Conservation (phyloP, 768 basidiomycete genomes). For the Boletellus ananiceps region DNA sequence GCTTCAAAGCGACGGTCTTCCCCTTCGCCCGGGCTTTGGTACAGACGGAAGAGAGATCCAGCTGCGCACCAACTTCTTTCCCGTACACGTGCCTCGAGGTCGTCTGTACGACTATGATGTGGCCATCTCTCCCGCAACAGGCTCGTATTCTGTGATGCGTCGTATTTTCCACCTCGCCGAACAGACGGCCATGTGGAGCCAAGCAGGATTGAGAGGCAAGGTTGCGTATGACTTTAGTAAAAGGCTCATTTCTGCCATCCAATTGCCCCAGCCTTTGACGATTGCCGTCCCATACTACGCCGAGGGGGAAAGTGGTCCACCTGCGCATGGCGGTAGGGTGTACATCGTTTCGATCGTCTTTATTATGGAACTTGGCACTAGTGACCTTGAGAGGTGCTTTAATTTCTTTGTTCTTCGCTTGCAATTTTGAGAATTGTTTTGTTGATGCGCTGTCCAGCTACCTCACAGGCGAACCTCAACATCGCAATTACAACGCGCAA, state of each 20-base stretch:
- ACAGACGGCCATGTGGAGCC: conserved; percentile 32
- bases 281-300: background rate
- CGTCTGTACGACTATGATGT: conserved; percentile 42
- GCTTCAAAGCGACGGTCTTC: too few species aligned
- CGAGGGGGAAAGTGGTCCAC: background rate
- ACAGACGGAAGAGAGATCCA: conserved; percentile 35
- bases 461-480: background rate
- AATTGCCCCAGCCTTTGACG: background rate
- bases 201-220: conserved; percentile 30
- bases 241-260: conserved; percentile 35
- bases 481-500: background rate
- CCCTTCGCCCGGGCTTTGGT: conserved; percentile 19
- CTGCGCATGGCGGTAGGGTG: background rate
- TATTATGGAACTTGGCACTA: background rate
- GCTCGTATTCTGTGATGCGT: conserved; percentile 32
- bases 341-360: background rate
- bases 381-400: background rate
- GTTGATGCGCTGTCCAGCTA: background rate
- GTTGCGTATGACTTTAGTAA: conserved; percentile 41
- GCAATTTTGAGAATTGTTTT: too few species aligned
- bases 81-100: conserved; percentile 36
- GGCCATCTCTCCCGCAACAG: conserved; percentile 26
- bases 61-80: conserved; percentile 47
- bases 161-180: conserved; percentile 43
- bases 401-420: background rate